Base-by-base conservation (phyloP, 1,284 basidiomycete species). In the Ceratobasidium sp. region DNA sequence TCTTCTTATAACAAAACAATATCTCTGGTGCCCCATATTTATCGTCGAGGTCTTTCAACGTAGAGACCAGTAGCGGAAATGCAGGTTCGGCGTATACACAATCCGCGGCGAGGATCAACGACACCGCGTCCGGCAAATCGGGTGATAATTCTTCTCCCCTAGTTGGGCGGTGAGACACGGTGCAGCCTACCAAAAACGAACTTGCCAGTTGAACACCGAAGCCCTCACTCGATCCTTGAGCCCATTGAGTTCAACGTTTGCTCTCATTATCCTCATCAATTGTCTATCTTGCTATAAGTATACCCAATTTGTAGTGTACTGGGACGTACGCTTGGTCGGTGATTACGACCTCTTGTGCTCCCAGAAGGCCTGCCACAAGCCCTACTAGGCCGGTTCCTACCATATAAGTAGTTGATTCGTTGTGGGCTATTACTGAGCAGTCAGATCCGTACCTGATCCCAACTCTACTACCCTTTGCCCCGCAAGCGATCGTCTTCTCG, bases 71-170 rank as follows among this genome's bases (percentile, higher is more conserved):
- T 16, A 96, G 86, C 1, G 95, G 92, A 79, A 98, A 98, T 0
- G 94, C 92, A n/a, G 93, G 92, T 83, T 98, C 96, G 78, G 95
- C 94, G 83, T 98, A 98, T 5, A 98, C 95, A 79, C 96, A 98
- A 80, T 98, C 96, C 0, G 95, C 94, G 0, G 92, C 93, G 6
- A 96, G 85, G 74, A 96, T 86, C 31, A 97, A 76, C 78, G 94
- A 88, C 7, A 90, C 86, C 19, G 77, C 81, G 4, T 83, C 72
- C 0, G 80, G 85, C 27, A 82, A 75, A 2, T 69, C 56, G 0
- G 78, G 49, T 5, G 82, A 81, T 41, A 84, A 74, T 34, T 79
- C 75, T 68, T 81, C 79, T 22, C 83, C 84, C 83, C 76, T 79
- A 76, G 27, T 37, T 2, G 43, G 76, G 46, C 73, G 37, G 53